Evolutionary conservation across 805 yeast species (phyloP), one percentile per base, ranked within the genome.

Genomic region (Saturnispora saitoi): DNA sequence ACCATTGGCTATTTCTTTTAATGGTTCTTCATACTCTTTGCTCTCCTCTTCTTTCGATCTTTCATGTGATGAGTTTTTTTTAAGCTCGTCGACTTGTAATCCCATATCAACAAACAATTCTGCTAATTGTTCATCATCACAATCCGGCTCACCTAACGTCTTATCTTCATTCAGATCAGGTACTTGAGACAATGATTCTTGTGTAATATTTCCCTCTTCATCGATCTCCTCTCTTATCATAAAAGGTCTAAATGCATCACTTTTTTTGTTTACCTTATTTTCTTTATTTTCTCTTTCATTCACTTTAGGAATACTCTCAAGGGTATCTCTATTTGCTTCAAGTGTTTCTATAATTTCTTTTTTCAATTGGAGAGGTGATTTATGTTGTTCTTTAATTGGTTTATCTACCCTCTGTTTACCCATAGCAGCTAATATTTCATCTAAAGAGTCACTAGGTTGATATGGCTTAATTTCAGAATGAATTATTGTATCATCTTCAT

Each of bases 191-290:
- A 49, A 40, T 60, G 67, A 7, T 70, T 71, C n/a, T 37, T 58
- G 61, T 3, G 84, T 60, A 1, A 85, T 70, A 53, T 85, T 81
- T 0, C 85, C 96, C 24, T 83, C 80, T 2, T 85, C 95, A 63
- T 89, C 95, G 20, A 89, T 61, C 45, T 79, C 83, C 58, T 89
- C 96, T 48, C 78, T 70, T 20, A 88, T 87, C 51, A 86, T 91
- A 75, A 85, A 78, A n/a, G 50, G 58, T 47, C 30, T 54, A 50
- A 43, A 73, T n/a, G 30, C 24, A 7, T 45, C 28, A 32, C 54
- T 28, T 17, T 34, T 11, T 0, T 54, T 28, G 6, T 34, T 11
- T 0, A 12, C 71, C 63, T 15, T 48, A 4, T 12, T 22, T 20
- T 24, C 19, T 19, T n/a, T 28, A n/a, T 15, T 32, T 2, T 20